Evolutionary conservation across 2,329 filamentous ascomycete species (phyloP).

Genomic region (Aureobasidium sp.): DNA sequence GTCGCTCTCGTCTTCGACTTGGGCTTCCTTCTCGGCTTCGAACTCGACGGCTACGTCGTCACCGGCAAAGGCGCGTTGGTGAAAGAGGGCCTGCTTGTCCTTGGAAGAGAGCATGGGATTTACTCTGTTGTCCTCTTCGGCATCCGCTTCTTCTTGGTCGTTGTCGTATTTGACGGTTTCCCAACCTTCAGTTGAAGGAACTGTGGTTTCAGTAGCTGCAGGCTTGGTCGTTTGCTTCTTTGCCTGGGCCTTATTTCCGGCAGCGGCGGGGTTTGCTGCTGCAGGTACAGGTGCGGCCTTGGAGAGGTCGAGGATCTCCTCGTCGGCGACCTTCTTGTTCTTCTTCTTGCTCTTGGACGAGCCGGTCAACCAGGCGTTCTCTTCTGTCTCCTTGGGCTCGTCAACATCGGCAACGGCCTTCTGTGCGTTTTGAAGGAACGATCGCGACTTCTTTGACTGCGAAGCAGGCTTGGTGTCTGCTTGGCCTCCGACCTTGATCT

Average conservation of each 20-base stretch:
- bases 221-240: constrained; percentile 3
- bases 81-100: constrained; percentile 58
- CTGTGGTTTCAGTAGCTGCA: constrained; percentile 18
- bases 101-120: constrained; percentile 22
- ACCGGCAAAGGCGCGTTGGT: constrained; percentile 74
- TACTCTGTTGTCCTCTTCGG: constrained; percentile 16
- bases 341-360: constrained; percentile 19
- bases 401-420: constrained; percentile 10
- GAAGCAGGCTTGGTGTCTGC: constrained; percentile 16
- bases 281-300: constrained; percentile 4
- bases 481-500: constrained; percentile 29
- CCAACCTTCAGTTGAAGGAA: constrained; percentile 36
- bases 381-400: constrained; percentile 1
- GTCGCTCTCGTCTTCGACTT: constrained; percentile 69
- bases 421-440: constrained; percentile 17
- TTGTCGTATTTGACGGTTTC: constrained; percentile 32
- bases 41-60: constrained; percentile 79
- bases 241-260: constrained; percentile 3
- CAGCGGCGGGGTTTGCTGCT: not conserved
- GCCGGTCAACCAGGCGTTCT: constrained; percentile 20
- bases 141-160: constrained; percentile 21
- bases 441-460: constrained; percentile 18
- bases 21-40: constrained; percentile 65
- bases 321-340: constrained; percentile 9
- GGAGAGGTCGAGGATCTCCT: constrained; percentile 18